Base-by-base conservation (phyloP, 805 yeast genomes). In the Komagataella mondaviorum region DNA sequence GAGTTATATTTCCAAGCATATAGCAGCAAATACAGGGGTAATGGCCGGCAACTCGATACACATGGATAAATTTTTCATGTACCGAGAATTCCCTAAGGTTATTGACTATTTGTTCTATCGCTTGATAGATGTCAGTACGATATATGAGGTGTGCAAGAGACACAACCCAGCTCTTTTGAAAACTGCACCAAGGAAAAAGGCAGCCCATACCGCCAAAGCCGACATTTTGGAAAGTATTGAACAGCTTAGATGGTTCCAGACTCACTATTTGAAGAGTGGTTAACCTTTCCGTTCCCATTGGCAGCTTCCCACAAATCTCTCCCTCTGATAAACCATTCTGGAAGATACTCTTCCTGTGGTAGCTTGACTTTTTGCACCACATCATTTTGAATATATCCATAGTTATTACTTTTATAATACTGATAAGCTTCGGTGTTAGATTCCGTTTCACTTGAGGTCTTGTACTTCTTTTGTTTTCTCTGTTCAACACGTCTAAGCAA, bases 11-110 rank as follows among this genome's bases (percentile, higher is more conserved):
- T 62, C 72, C 56, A 70, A 69, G 55, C 77, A 72, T 57, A 72
- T 86, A 7, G 77, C 78, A 3, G 68, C 70, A 8, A 70, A 79
- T 2, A 67, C 70, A 17, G 97, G 89, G 2, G 67, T 93, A 0
- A 66, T 93, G 51, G 96, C 95, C 0, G 99, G 99, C 1, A 93
- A 91, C 58, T 77, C 96, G 0, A 82, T 93, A 17, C 97, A 93
- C 64, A 83, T 88, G 82, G 99, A 93, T 64, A 77, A 88, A 53
- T 73, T 85, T 49, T 93, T 91, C 66, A 76, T 93, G 84, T 69
- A 80, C 62, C 73, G 78, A 51, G 96, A 91, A 60, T 81, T 93
- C 70, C 98, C 98, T 0, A 65, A 73, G 48, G 82, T 88, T 6
- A 64, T 77, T n/a, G 77, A 77, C 45, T 72, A 72, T 53, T 66